Base-by-base conservation (phyloP, 169 alveolate species). In the Plasmodium vinckei region DNA sequence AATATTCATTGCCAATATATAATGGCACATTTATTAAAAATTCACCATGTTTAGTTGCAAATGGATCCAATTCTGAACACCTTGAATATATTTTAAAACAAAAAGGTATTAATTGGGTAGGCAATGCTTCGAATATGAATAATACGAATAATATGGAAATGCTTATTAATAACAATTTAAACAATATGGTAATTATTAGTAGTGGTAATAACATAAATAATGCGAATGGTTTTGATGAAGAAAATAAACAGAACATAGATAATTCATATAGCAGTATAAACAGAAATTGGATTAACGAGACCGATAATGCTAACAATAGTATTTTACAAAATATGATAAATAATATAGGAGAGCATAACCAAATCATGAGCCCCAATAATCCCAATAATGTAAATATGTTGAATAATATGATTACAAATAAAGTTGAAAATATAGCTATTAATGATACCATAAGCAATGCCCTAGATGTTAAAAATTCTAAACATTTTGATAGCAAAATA, bases 351-450 rank as follows among this genome's bases (percentile, higher is more conserved):
- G 53, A 0, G 1, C 56, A 63, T 13, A 17, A 27, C 12, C 17
- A 27, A 13, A 9, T 63, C 39, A 2, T 63, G 46, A 63, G 33
- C 68, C 21, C 23, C 9, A 70, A 21, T 59, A 70, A 42, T 23
- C 1, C 25, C 25, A 21, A 47, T 39, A 46, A 69, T 69, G 46
- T 73, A 60, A 61, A 73, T 54, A 21, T 17, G 51, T 25, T 47
- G 15, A 73, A 47, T 44, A n/a, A 44, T 49, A 19, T 51, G 19
- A 53, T 72, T 46, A 23, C 72, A 56, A 57, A 44, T 72, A 72
- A 72, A 23, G n/a, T 57, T 47, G 7, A 21, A 0, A 72, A 27
- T 59, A 5, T 53, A 23, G 49, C 21, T 53, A 19, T 13, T n/a
- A 72, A 59, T 49, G 72, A 72, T 10, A 9, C 87, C 0, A 23